Percentiles rank a stretch among this genome's conserved stretches.
phyloP scores from a whole-genome alignment of 495 filamentous ascomycete species.

The Penicillium bovifimosum region DNA sequence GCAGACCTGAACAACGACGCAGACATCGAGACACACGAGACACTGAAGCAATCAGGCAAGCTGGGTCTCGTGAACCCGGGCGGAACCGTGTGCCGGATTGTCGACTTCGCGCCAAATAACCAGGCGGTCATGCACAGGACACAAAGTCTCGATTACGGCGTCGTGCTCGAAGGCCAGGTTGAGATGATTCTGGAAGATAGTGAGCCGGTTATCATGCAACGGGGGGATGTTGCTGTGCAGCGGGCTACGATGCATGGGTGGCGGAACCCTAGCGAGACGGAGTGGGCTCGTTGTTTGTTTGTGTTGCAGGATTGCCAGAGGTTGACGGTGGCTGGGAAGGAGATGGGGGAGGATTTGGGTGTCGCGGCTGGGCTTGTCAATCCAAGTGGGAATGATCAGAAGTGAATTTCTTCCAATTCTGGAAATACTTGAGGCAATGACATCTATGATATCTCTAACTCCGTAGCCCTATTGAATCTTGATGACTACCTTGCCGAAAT shows the following conservation, averaged over 20 bases:
- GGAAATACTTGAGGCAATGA: neutral
- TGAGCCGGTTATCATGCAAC: conserved; percentile 57
- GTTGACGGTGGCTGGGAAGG: conserved; percentile 36
- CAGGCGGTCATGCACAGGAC: conserved; percentile 66
- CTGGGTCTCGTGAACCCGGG: conserved; percentile 47
- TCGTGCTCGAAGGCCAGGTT: conserved; percentile 69
- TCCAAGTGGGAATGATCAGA: conserved; percentile 45
- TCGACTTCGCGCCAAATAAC: conserved; percentile 60
- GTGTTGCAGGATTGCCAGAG: conserved; percentile 48
- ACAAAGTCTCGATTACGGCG: conserved; percentile 66
- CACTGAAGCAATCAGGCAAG: conserved; percentile 29
- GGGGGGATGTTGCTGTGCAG: conserved; percentile 66
- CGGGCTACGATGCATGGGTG: conserved; percentile 49
- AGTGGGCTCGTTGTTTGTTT: conserved; percentile 55
- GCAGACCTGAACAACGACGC: conserved; percentile 49
- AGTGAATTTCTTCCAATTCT: neutral
- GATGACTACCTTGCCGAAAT: conserved; percentile 72
- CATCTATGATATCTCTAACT: neutral
- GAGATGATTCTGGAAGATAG: conserved; percentile 69
- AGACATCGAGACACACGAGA: conserved; percentile 34
- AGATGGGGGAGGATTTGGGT: conserved; percentile 47
- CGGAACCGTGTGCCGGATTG: conserved; percentile 50
- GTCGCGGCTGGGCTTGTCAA: conserved; percentile 16
- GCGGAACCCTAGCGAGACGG: conserved; percentile 33
- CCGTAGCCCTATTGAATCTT: conserved; percentile 34